Percentiles rank a stretch among this genome's conserved stretches.
phyloP scores from a whole-genome alignment of 106 monocot genomes.

The Narthecium ossifragum region DNA sequence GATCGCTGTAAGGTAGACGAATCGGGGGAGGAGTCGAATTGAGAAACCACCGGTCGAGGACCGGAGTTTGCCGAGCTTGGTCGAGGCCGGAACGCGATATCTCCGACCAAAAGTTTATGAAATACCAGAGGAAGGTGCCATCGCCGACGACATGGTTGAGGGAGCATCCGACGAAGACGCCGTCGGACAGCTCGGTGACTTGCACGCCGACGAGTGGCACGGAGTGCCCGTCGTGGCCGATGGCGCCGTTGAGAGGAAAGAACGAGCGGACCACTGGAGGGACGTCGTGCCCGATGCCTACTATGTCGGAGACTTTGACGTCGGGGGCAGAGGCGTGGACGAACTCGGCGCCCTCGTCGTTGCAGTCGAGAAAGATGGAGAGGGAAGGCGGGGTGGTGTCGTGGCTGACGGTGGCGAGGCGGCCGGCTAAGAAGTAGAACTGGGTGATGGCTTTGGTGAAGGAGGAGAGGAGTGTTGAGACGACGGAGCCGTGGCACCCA shows the following conservation, averaged over 20 bases:
- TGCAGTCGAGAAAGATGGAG: constrained; percentile 7
- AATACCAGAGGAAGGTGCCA: constrained; percentile 25
- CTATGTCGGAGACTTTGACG: background rate
- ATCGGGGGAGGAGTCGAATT: background rate
- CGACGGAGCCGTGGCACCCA: no score
- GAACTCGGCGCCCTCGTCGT: constrained; percentile 21
- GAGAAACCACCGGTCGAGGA: background rate
- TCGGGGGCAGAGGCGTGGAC: constrained; percentile 1
- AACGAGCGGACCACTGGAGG: constrained; percentile 4
- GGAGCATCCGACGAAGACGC: constrained; percentile 20
- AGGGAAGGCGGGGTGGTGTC: background rate
- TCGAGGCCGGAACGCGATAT: background rate
- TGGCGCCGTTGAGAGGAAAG: constrained; percentile 8
- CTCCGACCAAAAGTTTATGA: constrained; percentile 25
- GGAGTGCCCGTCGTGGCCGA: constrained; percentile 19
- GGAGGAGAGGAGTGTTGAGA: background rate
- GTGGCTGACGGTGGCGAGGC: constrained; percentile 8
- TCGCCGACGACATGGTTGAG: constrained; percentile 21
- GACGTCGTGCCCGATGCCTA: background rate
- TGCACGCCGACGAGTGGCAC: constrained; percentile 17
- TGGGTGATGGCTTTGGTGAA: background rate
- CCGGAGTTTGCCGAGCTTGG: background rate
- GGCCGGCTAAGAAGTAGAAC: constrained; percentile 24
- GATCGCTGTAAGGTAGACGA: background rate
- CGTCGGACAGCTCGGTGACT: constrained; percentile 16